These are phyloP conservation scores for Fusarium lyarnte DNA, from an alignment of 2,329 filamentous ascomycete species.

Conservation along the genomic window DNA sequence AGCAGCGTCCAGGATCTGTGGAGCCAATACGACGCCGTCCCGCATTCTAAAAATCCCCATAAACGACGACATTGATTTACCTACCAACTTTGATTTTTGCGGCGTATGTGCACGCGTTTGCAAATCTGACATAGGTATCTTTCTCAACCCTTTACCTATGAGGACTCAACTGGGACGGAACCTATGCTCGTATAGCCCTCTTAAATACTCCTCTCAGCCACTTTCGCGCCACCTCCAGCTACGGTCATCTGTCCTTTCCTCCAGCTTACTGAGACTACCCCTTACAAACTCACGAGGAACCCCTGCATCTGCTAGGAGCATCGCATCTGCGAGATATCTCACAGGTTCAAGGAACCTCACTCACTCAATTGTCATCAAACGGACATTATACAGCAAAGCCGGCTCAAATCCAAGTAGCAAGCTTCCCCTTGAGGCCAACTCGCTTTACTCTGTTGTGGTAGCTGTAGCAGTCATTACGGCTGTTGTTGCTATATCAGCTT, in stretches of 20 bases:
- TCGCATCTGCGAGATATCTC: conserved; percentile 9
- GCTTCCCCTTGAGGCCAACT: conserved; percentile 28
- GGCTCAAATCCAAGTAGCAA: not conserved
- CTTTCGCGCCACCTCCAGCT: conserved; percentile 17
- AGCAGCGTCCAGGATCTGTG: conserved; percentile 18
- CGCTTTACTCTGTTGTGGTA: conserved; percentile 25
- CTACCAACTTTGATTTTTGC: conserved; percentile 6
- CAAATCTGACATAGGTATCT: conserved; percentile 7
- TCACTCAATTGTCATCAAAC: not conserved
- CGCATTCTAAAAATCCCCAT: conserved; percentile 35
- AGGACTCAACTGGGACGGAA: conserved; percentile 32
- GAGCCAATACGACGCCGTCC: conserved; percentile 32
- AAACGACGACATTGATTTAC: conserved; percentile 35
- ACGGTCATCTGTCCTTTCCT: conserved; percentile 22
- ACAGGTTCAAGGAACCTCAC: not conserved
- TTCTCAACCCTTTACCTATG: conserved; percentile 34
- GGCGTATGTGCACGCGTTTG: conserved; percentile 30
- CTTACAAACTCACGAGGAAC: conserved; percentile 20
- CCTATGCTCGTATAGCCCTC: conserved; percentile 22
- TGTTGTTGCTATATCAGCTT: conserved; percentile 28
- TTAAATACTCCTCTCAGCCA: conserved; percentile 5
- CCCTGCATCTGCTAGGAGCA: conserved; percentile 16
- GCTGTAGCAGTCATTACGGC: conserved; percentile 17
- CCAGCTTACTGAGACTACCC: conserved; percentile 22
- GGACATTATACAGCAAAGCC: conserved; percentile 8